phyloP scores from a whole-genome alignment of 2,329 filamentous ascomycete genomes.

The Cordyceps militaris region DNA sequence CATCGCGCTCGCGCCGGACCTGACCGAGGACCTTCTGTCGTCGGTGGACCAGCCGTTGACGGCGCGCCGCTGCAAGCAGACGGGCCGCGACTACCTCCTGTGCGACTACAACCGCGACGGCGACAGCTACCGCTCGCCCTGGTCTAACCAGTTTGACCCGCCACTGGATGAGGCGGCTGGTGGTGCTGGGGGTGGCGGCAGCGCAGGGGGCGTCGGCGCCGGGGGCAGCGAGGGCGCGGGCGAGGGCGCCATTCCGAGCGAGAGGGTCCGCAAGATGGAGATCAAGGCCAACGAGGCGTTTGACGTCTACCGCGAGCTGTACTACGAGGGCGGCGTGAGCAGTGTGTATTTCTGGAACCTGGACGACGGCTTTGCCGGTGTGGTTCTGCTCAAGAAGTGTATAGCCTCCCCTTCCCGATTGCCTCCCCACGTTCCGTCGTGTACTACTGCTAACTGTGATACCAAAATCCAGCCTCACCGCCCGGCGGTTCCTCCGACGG shows the following conservation, averaged over 20 bases:
- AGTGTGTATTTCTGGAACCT: conserved; percentile 98
- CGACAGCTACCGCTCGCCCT: conserved; percentile 95
- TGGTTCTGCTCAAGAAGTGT: conserved; percentile 94
- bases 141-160: conserved; percentile 97
- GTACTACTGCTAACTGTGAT: background rate
- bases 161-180: conserved; percentile 61
- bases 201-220: conserved; percentile 41
- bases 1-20: conserved; percentile 78
- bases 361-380: conserved; percentile 95
- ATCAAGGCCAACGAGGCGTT: conserved; percentile 91
- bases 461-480: conserved; percentile 48
- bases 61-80: conserved; percentile 76
- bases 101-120: conserved; percentile 99
- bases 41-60: conserved; percentile 94
- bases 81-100: conserved; percentile 90
- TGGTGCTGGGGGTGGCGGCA: conserved; percentile 37
- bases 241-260: conserved; percentile 81
- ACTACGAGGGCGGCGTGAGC: conserved; percentile 92
- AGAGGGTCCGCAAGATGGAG: conserved; percentile 89
- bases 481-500: conserved; percentile 62
- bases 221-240: conserved; percentile 54
- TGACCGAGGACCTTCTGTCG: conserved; percentile 95
- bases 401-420: conserved; percentile 15
- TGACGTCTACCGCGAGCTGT: conserved; percentile 92
- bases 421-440: no score